These are phyloP conservation scores for Choanephora cucurbitarum DNA, from an alignment of 371 early-diverging fungal species.

Conservation along the genomic window DNA sequence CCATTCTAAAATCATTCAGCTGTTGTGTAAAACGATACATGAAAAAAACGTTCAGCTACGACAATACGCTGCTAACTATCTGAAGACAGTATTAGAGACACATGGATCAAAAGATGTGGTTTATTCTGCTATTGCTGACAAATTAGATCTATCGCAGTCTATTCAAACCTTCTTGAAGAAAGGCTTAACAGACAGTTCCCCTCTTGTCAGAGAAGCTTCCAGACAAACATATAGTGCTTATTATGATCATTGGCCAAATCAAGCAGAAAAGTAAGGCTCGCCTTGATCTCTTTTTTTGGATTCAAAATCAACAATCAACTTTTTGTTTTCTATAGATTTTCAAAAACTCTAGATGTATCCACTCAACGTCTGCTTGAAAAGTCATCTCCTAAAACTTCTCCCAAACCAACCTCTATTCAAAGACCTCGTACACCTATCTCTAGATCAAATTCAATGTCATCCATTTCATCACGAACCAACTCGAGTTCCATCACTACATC, in stretches of 20 bases:
- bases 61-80: conserved; percentile 27
- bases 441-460: neutral
- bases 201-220: conserved; percentile 33
- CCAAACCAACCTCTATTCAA: neutral
- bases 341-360: conserved; percentile 5
- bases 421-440: neutral
- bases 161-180: conserved; percentile 32
- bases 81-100: conserved; percentile 30
- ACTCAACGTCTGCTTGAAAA: conserved; percentile 12
- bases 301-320: too few species aligned
- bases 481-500: neutral
- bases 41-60: conserved; percentile 44
- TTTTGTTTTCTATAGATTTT: conserved; percentile 7
- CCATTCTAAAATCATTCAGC: conserved; percentile 21
- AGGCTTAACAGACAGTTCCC: conserved; percentile 39
- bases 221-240: conserved; percentile 34
- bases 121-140: conserved; percentile 24
- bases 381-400: neutral
- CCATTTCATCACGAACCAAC: neutral
- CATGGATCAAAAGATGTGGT: conserved; percentile 34
- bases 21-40: conserved; percentile 16
- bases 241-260: conserved; percentile 28
- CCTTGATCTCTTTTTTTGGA: too few species aligned
- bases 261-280: conserved; percentile 28
- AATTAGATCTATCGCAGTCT: conserved; percentile 14